Evolutionary conservation across 768 basidiomycete genomes (phyloP).

Genomic region (Hygrophoropsis aurantiaca): DNA sequence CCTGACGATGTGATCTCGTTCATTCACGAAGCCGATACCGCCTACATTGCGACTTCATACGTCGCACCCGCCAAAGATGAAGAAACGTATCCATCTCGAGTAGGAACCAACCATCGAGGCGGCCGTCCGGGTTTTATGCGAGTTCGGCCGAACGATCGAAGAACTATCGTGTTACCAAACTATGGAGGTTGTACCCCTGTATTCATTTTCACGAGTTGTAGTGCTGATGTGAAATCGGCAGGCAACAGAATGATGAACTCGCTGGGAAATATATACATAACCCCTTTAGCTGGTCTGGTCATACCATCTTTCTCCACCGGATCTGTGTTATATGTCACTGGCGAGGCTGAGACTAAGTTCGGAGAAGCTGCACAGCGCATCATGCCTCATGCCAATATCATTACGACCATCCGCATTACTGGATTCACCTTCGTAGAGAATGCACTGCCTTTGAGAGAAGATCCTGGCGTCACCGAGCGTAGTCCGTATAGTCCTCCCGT

Average conservation of each 20-base stretch:
- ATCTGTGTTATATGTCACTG: constrained; percentile 60
- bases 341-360: constrained; percentile 49
- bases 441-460: constrained; percentile 54
- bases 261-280: constrained; percentile 59
- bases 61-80: constrained; percentile 38
- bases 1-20: constrained; percentile 50
- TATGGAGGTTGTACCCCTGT: constrained; percentile 43
- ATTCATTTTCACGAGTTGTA: not conserved
- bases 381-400: constrained; percentile 48
- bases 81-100: constrained; percentile 49
- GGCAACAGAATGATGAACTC: constrained; percentile 67
- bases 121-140: constrained; percentile 63
- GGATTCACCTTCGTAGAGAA: constrained; percentile 53
- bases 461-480: constrained; percentile 19
- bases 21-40: constrained; percentile 50
- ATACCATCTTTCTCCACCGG: constrained; percentile 55
- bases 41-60: constrained; percentile 57
- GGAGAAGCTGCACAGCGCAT: constrained; percentile 45
- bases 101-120: constrained; percentile 65
- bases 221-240: constrained; percentile 13
- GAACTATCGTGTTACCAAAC: constrained; percentile 59
- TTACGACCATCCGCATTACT: constrained; percentile 50
- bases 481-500: constrained; percentile 65
- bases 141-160: constrained; percentile 52
- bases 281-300: constrained; percentile 56